Evolutionary conservation across 805 yeast species (phyloP).

Genomic region (Candida andamanensis): DNA sequence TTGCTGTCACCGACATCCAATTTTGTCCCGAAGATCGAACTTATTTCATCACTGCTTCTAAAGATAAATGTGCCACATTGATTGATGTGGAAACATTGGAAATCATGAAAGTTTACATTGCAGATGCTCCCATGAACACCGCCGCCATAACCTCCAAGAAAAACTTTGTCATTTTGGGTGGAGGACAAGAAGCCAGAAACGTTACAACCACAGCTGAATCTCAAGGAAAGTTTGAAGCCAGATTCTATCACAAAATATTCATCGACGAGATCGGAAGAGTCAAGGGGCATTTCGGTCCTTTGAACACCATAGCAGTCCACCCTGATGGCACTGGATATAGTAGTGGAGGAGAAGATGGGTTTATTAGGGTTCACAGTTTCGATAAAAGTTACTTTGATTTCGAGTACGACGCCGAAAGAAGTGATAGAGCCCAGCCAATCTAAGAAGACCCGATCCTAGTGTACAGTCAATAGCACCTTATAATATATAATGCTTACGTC

Average conservation of each 20-base stretch:
- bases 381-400: conserved; percentile 92
- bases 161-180: conserved; percentile 90
- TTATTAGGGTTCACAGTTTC: conserved; percentile 87
- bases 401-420: conserved; percentile 84
- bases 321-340: conserved; percentile 92
- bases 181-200: conserved; percentile 99
- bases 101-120: conserved; percentile 65
- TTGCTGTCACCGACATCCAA: conserved; percentile 77
- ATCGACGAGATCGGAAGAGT: conserved; percentile 96
- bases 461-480: no score
- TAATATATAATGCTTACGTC: no score
- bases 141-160: conserved; percentile 92
- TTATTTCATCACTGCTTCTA: conserved; percentile 87
- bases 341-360: conserved; percentile 99
- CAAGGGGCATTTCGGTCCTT: conserved; percentile 98
- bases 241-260: conserved; percentile 91
- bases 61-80: conserved; percentile 80
- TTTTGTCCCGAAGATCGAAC: conserved; percentile 74
- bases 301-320: conserved; percentile 87
- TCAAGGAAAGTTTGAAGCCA: conserved; percentile 95
- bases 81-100: conserved; percentile 74
- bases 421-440: conserved; percentile 41
- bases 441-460: no score
- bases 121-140: conserved; percentile 92
- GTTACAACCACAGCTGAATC: conserved; percentile 94